Evolutionary conservation across 2,329 filamentous ascomycete genomes (phyloP).

Genomic region (Orbilia quercus): DNA sequence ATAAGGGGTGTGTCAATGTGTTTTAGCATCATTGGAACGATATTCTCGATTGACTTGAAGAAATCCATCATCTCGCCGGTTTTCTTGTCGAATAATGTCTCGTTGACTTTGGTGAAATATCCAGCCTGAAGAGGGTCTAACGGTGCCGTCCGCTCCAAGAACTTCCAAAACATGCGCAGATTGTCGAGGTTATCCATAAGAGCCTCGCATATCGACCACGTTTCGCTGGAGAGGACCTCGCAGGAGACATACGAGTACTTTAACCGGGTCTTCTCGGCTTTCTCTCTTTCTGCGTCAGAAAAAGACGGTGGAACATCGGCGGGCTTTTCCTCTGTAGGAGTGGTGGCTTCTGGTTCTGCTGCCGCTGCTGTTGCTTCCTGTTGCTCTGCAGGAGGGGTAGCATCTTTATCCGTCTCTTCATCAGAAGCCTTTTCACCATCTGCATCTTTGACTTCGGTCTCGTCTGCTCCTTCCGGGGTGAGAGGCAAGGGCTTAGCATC

Average conservation of each 20-base stretch:
- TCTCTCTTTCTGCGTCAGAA: conserved; percentile 72
- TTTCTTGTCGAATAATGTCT: conserved; percentile 96
- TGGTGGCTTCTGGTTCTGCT: conserved; percentile 43
- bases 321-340: conserved; percentile 56
- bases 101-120: conserved; percentile 99
- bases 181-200: conserved; percentile 84
- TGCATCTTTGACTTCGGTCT: conserved; percentile 64
- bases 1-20: conserved; percentile 98
- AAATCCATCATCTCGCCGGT: conserved; percentile 96
- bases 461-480: conserved; percentile 40
- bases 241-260: conserved; percentile 94
- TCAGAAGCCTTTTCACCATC: conserved; percentile 68
- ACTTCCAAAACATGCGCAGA: conserved; percentile 88
- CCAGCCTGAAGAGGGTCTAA: conserved; percentile 93
- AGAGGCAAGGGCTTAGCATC: conserved; percentile 60
- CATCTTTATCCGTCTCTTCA: conserved; percentile 63
- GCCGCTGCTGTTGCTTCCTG: too few relatives aligned
- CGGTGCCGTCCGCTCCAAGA: conserved; percentile 83
- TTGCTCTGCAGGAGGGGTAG: conserved; percentile 35
- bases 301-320: conserved; percentile 63
- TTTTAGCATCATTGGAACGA: conserved; percentile 84
- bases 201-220: conserved; percentile 95
- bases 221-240: conserved; percentile 93
- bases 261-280: conserved; percentile 88
- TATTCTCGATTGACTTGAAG: conserved; percentile 82